Conservation (phyloP, 1,284 basidiomycete genomes). For the Moniliella sp. region DNA sequence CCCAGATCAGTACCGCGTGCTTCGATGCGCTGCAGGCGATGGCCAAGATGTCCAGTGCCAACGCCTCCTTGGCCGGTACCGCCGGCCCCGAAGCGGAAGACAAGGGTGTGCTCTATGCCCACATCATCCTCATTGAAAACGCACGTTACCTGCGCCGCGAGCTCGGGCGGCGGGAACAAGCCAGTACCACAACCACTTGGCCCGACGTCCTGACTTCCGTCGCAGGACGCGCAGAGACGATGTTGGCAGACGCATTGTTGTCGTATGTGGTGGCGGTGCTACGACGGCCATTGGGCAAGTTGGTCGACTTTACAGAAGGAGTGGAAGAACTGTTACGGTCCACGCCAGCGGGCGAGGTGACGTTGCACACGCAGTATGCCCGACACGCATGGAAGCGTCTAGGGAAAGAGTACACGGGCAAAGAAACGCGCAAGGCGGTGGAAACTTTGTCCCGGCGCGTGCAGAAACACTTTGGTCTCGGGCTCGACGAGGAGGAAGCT, state of each 20-base stretch:
- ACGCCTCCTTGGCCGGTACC: conserved; percentile 36
- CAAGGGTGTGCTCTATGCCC: conserved; percentile 86
- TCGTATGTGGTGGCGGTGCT: conserved; percentile 72
- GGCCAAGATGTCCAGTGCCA: conserved; percentile 51
- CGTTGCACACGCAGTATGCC: conserved; percentile 54
- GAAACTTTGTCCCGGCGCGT: conserved; percentile 73
- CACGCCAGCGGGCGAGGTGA: conserved; percentile 57
- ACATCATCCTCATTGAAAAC: conserved; percentile 87
- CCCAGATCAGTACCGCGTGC: conserved; percentile 64
- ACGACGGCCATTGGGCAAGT: conserved; percentile 60
- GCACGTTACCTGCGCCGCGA: conserved; percentile 80
- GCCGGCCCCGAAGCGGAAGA: conserved; percentile 41
- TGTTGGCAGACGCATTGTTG: conserved; percentile 66
- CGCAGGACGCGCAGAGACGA: conserved; percentile 51
- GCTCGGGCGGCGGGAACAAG: conserved; percentile 33
- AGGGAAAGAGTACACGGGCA: conserved; percentile 60
- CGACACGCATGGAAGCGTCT: conserved; percentile 60
- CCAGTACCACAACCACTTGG: no score
- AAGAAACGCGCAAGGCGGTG: conserved; percentile 62
- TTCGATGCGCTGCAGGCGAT: conserved; percentile 81
- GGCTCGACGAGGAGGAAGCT: conserved; percentile 40
- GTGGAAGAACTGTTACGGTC: conserved; percentile 64
- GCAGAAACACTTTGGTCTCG: conserved; percentile 63
- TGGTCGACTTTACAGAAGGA: conserved; percentile 83
- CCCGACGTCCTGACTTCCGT: conserved; percentile 51